These are phyloP conservation scores for Trichoderma lentiforme DNA, from an alignment of 2,329 filamentous ascomycete species.

Conservation along the genomic window DNA sequence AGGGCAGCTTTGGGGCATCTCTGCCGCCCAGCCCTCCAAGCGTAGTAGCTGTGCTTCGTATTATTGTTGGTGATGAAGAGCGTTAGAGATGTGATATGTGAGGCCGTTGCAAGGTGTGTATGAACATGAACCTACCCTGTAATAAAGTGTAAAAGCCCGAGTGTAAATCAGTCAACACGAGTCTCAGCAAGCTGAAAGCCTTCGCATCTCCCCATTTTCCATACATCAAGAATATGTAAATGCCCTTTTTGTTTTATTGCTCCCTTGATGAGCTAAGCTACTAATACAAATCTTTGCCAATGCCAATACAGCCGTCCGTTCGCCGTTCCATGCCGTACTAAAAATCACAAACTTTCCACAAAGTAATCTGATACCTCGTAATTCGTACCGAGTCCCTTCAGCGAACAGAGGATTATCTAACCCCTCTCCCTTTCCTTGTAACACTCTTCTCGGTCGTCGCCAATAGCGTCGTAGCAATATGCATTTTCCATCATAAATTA, in stretches of 20 bases:
- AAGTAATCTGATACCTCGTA: not conserved
- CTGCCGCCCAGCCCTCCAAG: conserved; percentile 2
- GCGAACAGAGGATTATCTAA: conserved; percentile 50
- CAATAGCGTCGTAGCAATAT: conserved; percentile 24
- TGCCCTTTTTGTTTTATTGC: not conserved
- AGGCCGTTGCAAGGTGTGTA: not conserved
- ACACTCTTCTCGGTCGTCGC: conserved; percentile 26
- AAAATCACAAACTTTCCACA: conserved; percentile 25
- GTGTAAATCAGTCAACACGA: not conserved
- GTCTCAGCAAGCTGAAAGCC: not conserved
- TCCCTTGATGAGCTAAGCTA: not conserved
- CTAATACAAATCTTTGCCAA: not conserved
- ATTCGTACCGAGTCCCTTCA: conserved; percentile 18
- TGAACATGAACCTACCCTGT: not conserved
- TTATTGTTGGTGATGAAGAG: not conserved
- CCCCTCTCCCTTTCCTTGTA: conserved; percentile 41
- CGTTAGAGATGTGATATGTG: not conserved
- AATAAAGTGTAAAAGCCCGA: not conserved
- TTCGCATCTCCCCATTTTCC: not conserved
- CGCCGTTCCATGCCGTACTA: conserved; percentile 20
- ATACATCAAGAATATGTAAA: not conserved
- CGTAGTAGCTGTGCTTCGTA: not conserved
- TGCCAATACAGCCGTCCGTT: not conserved
- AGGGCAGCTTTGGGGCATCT: conserved; percentile 6
- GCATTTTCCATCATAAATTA: conserved; percentile 11